Evolutionary conservation across 306 rosid genomes (phyloP), one percentile per base, ranked within the genome.

Genomic region (Alnus rubra): DNA sequence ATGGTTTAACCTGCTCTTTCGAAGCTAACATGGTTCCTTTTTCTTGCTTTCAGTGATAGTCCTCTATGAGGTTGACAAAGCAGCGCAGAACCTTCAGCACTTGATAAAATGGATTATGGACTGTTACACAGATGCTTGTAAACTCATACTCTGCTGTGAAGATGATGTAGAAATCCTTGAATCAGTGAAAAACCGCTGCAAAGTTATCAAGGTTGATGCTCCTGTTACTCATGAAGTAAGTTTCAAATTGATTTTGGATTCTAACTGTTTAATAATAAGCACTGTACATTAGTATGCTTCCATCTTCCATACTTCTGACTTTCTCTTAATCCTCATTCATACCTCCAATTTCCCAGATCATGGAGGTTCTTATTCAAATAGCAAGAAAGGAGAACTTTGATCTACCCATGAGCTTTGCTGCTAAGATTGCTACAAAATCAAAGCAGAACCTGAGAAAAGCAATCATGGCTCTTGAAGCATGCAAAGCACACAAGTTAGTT

Each of bases 391-490:
- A 92, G 78, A 90, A 85, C 16, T 82, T 94, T 83, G 97, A 91
- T 76, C 84, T 94, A 19, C 56, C 97, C 51, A 80, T 71, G 86
- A 91, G 53, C 71, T 91, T 94, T 79, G 95, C 98, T 23, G 82
- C 86, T 45, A 91, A 84, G 78, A 91, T 94, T 85, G 97, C 97
- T 45, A 71, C 84, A 45, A 89, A 91, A 73, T 90, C 95, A 54
- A 91, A 87, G 84, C 96, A 92, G 78, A 91, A 91, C 76, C 84
- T 94, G 75, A 92, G 97, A 76, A 83, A 81, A 84, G 97, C 98
- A 82, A 90, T 90, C 80, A 88, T 90, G 97, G 93, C 93, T 47
- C 94, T 94, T 69, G 98, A 92, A 89, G 94, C 94, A 74, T 90
- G 94, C 93, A 92, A 79, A 86, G 93, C 91, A 83, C 97, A 92